A percentile compares a stretch with the other conserved stretches of the same genome.
These are phyloP conservation scores for Fusarium oxysporum DNA, from an alignment of 2,329 filamentous ascomycete genomes.

Conservation along the genomic window DNA sequence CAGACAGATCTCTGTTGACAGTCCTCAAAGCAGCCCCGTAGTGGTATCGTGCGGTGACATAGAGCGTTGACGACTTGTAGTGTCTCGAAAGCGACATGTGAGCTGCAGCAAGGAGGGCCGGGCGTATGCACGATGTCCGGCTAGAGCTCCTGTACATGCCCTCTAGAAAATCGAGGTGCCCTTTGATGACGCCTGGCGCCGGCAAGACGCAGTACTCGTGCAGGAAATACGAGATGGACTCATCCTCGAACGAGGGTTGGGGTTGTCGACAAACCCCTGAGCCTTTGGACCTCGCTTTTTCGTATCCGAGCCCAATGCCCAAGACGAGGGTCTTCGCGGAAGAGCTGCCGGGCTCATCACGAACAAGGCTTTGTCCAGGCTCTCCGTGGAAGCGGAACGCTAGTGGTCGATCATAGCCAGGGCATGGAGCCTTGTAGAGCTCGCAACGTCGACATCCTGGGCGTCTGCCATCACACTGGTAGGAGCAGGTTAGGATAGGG, in stretches of 20 bases:
- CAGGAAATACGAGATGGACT: conserved; percentile 24
- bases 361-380: conserved; percentile 24
- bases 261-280: conserved; percentile 19
- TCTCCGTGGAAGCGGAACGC: conserved; percentile 32
- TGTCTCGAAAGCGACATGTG: conserved; percentile 29
- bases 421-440: conserved; percentile 30
- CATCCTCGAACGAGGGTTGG: conserved; percentile 34
- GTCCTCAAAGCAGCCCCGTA: conserved; percentile 26
- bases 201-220: conserved; percentile 24
- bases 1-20: conserved; percentile 30
- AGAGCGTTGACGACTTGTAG: conserved; percentile 33
- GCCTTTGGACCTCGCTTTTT: neutral
- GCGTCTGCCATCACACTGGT: conserved; percentile 29
- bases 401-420: conserved; percentile 33
- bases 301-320: neutral
- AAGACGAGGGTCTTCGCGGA: neutral
- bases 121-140: conserved; percentile 24
- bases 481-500: neutral
- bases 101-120: conserved; percentile 23
- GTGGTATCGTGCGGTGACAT: conserved; percentile 21
- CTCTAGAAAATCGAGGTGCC: conserved; percentile 29
- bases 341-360: neutral
- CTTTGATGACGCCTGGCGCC: conserved; percentile 8
- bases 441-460: conserved; percentile 33
- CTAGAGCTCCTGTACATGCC: conserved; percentile 17